Base-by-base conservation (phyloP, 2,329 filamentous ascomycete genomes). In the Saccharata proteae region DNA sequence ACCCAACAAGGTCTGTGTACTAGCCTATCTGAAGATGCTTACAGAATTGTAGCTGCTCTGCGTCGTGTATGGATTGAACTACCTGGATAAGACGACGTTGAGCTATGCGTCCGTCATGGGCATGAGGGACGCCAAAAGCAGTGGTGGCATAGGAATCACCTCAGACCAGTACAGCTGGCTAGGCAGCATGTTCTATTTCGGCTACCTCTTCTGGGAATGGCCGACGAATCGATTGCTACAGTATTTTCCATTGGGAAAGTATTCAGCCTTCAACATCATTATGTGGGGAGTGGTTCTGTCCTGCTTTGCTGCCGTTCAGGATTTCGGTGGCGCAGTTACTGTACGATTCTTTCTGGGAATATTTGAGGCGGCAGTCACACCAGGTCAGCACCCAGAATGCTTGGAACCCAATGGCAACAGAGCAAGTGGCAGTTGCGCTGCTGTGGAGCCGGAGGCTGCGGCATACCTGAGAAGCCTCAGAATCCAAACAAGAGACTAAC, bases 261-360 rank as follows among this genome's bases (percentile, higher is more conserved):
- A 77, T 50, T 75, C 69, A 2, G 71, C 71, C 0, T 62, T 67
- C 38, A 77, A 73, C 43, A 68, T 80, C 35, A 63, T 78, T 37
- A 60, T 72, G 42, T 79, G 75, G 75, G 75, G 75, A 2, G 26
- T 62, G 1, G 64, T 71, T 1, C 57, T 81, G 1, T 60, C 65
- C 33, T 75, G 72, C 46, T 76, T 79, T 45, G 74, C 76, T 0
- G 74, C 67, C 0, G 69, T 72, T 1, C 58, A 63, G 18, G 69
- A 70, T 46, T 81, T 72, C 43, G 56, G 61, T 0, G 70, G 74
- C 2, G 70, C 74, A 0, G 64, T 80, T 14, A 72, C 71, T 1
- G 66, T 80, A 19, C 68, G 78, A 0, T 75, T 80, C 47, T 71
- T 81, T 42, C 62, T 80, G 1, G 78, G 78, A 16, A 61, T 77